These are phyloP conservation scores for Psilocybe azurescens DNA, from an alignment of 768 basidiomycete genomes.

Conservation along the genomic window DNA sequence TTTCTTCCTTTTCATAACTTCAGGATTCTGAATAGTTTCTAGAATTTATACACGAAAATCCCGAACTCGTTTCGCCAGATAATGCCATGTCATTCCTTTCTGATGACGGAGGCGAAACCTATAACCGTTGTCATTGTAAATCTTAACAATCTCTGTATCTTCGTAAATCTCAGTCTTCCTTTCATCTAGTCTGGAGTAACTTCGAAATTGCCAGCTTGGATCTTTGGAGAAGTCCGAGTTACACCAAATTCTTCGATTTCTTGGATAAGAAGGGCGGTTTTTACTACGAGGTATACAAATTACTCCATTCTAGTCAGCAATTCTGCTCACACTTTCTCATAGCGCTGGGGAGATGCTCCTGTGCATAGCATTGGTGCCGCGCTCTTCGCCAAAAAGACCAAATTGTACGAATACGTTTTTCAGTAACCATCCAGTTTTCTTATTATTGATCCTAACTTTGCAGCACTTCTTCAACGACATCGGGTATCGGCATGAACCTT, in stretches of 20 bases:
- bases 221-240: constrained; percentile 85
- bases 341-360: constrained; percentile 95
- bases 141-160: constrained; percentile 17
- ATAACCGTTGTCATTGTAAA: constrained; percentile 80
- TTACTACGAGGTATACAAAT: constrained; percentile 74
- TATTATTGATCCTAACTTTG: background rate
- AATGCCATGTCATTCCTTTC: constrained; percentile 86
- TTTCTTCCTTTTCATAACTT: background rate
- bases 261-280: constrained; percentile 85
- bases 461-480: constrained; percentile 94
- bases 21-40: constrained; percentile 3
- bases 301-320: background rate
- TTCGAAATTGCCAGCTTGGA: constrained; percentile 90
- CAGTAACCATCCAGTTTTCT: background rate
- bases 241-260: constrained; percentile 82
- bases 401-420: constrained; percentile 44
- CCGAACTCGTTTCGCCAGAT: constrained; percentile 61
- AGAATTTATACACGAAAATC: constrained; percentile 79
- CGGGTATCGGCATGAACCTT: constrained; percentile 91
- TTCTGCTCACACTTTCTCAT: constrained; percentile 3
- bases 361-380: constrained; percentile 92
- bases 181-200: constrained; percentile 81
- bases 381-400: constrained; percentile 84
- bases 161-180: background rate
- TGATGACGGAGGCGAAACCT: constrained; percentile 73